Conservation (phyloP, 2,329 filamentous ascomycete species). For the Botrytis pseudocinerea region DNA sequence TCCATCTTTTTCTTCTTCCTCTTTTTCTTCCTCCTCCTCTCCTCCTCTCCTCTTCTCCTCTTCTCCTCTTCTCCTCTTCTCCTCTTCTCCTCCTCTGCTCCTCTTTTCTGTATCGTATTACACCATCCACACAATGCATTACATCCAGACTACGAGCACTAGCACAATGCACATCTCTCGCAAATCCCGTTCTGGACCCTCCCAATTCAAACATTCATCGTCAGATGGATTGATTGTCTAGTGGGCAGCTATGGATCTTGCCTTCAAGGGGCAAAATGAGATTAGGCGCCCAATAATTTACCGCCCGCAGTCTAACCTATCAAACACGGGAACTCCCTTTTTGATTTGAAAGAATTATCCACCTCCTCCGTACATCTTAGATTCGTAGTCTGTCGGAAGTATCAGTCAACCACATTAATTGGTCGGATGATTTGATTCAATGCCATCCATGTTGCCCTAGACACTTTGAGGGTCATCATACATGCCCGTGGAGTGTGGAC, state of each 20-base stretch:
- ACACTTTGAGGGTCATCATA: neutral
- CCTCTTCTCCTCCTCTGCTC: neutral
- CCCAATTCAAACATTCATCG: neutral
- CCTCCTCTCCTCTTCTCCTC: neutral
- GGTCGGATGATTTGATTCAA: neutral
- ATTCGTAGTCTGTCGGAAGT: neutral
- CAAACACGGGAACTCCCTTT: constrained; percentile 9
- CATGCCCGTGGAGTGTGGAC: neutral
- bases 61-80: neutral
- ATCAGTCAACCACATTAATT: neutral
- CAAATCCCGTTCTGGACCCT: neutral
- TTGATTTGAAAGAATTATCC: neutral
- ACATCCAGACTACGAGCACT: too few relatives aligned
- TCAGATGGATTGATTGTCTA: neutral
- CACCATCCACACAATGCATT: neutral
- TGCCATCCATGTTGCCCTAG: neutral
- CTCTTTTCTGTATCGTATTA: neutral
- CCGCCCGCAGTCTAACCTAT: constrained; percentile 19
- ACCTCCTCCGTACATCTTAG: constrained; percentile 1
- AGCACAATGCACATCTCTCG: neutral
- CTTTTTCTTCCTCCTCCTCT: neutral
- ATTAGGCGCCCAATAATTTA: constrained; percentile 23
- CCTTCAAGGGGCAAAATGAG: constrained; percentile 6
- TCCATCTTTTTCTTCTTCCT: neutral
- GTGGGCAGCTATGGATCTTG: neutral